Evolutionary conservation across 306 rosid species (phyloP), one percentile per base, ranked within the genome.

Genomic region (Corylus avellana): DNA sequence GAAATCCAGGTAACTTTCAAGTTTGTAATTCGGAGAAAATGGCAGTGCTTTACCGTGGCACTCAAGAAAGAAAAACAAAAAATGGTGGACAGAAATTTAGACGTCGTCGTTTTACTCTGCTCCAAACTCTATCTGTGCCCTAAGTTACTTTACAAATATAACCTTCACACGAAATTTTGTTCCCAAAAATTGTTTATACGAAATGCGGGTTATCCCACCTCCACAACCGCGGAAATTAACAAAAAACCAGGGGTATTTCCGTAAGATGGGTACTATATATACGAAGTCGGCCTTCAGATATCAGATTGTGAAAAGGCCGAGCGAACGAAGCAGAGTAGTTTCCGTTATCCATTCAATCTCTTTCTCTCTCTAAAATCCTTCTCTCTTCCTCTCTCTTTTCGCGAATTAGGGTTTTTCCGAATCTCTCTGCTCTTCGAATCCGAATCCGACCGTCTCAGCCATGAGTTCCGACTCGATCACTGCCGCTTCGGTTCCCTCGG

Each of bases 401-500:
- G 62, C 74, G 72, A 86, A 74, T 85, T 84, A 84, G 97, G 97
- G 93, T 84, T 92, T 92, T 86, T 59, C 80, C 71, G 66, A 79
- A 64, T 11, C 29, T 80, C 88, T 75, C 69, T 44, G 22, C 61
- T 14, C n/a, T 81, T 79, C 49, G 66, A 73, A 68, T 82, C 87
- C 76, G 69, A 82, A 66, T 85, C 81, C 82, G 35, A 73, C 55
- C 66, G 59, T 83, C 51, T 55, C 69, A 83, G 79, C 86, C 85
- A 95, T 95, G 99, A 81, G 86, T 88, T 90, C 96, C 56, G 96
- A 95, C 84, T 88, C 94, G 83, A 85, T 89, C 89, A 77, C 92
- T 74, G 75, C 87, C 74, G 89, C 81, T 76, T 89, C 91, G 57
- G 81, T 89, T 82, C 91, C 92, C 47, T 92, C 95, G 12, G 92